Evolutionary conservation across 2,329 filamentous ascomycete genomes (phyloP).

Genomic region (Clathrospora elynae): DNA sequence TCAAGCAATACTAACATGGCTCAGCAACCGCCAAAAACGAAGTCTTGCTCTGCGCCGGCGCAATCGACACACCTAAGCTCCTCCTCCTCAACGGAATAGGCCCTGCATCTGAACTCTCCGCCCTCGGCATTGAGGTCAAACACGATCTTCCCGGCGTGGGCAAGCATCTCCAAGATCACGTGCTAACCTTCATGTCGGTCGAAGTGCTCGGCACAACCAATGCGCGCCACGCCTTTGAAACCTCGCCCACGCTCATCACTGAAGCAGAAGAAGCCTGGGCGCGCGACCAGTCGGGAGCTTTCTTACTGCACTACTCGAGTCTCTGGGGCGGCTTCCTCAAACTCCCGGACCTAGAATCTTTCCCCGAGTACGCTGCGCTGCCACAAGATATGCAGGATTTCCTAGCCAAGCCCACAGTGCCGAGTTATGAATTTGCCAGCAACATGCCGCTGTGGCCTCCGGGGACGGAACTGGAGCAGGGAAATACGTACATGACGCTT

Average conservation of each 20-base stretch:
- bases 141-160: constrained; percentile 52
- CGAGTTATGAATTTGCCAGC: constrained; percentile 61
- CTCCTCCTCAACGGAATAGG: constrained; percentile 58
- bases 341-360: constrained; percentile 49
- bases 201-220: constrained; percentile 45
- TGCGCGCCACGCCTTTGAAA: constrained; percentile 50
- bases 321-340: constrained; percentile 62
- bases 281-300: constrained; percentile 40
- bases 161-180: constrained; percentile 54
- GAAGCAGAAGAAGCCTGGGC: constrained; percentile 55
- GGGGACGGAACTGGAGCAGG: constrained; percentile 31
- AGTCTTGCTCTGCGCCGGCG: constrained; percentile 41
- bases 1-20: background rate
- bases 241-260: constrained; percentile 38
- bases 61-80: constrained; percentile 47
- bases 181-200: constrained; percentile 54
- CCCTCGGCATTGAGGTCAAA: constrained; percentile 51
- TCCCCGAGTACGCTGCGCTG: constrained; percentile 53
- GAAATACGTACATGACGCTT: constrained; percentile 43
- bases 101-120: constrained; percentile 49
- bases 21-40: constrained; percentile 39
- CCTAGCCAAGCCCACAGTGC: constrained; percentile 58
- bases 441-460: constrained; percentile 33
- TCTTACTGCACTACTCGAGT: constrained; percentile 50
- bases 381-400: constrained; percentile 52